Evolutionary conservation across 495 filamentous ascomycete genomes (phyloP).

Genomic region (Penicillium diatomitis): DNA sequence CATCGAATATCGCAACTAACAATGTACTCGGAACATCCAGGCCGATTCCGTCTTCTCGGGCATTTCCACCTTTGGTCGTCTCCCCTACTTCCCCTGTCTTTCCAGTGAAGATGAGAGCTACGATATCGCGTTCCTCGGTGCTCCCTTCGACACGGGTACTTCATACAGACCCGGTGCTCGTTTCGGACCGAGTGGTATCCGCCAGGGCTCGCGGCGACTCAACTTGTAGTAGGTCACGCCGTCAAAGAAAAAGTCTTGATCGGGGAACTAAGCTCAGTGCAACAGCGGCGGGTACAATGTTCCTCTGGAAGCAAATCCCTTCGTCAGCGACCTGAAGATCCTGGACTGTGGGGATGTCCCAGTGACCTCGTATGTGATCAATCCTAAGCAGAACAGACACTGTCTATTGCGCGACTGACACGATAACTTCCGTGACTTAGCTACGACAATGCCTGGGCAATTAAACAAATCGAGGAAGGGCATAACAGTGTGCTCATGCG

Average conservation of each 20-base stretch:
- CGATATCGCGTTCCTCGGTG: slow-evolving; percentile 78
- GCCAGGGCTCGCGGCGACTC: slow-evolving; percentile 66
- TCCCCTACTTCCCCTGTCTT: slow-evolving; percentile 72
- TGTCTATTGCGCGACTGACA: background rate
- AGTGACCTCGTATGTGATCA: slow-evolving; percentile 40
- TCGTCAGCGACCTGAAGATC: slow-evolving; percentile 55
- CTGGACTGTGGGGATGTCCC: slow-evolving; percentile 73
- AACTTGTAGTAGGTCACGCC: slow-evolving; percentile 51
- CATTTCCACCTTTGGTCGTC: slow-evolving; percentile 66
- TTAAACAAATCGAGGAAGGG: slow-evolving; percentile 64
- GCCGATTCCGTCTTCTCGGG: slow-evolving; percentile 66
- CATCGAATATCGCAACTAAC: background rate
- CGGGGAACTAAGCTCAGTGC: background rate
- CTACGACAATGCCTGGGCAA: slow-evolving; percentile 64
- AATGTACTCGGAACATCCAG: slow-evolving; percentile 20
- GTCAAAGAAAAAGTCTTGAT: no score
- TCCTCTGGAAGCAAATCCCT: slow-evolving; percentile 50
- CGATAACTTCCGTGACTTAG: background rate
- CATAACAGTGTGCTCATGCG: slow-evolving; percentile 46
- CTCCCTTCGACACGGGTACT: slow-evolving; percentile 59
- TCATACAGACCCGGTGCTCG: slow-evolving; percentile 75
- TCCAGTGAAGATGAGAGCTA: slow-evolving; percentile 59
- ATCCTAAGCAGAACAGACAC: background rate
- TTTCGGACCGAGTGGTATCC: slow-evolving; percentile 73
- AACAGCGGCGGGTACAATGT: slow-evolving; percentile 53